Conservation (phyloP, 148 eudicot species). For the Persicaria tinctoria region DNA sequence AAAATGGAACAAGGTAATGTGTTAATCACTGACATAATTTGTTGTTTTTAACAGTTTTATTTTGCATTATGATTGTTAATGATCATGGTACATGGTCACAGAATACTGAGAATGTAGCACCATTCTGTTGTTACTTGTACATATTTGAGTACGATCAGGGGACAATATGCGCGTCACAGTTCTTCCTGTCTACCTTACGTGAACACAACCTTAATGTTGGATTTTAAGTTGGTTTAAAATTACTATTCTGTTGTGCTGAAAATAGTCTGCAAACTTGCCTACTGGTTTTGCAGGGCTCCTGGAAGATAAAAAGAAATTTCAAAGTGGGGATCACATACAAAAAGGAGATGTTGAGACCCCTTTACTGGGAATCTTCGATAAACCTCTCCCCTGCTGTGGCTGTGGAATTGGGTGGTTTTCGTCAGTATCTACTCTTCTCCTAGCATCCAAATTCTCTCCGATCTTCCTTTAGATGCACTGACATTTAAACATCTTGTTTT, state of each 20-base stretch:
- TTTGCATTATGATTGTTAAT: background rate
- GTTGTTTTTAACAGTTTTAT: background rate
- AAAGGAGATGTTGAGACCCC: conserved; percentile 28
- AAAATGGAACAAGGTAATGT: conserved; percentile 11
- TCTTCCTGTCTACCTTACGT: background rate
- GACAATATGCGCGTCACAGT: background rate
- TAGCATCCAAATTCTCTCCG: conserved; percentile 3
- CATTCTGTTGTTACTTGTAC: background rate
- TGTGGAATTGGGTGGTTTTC: conserved; percentile 70
- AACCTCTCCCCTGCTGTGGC: conserved; percentile 58
- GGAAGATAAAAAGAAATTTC: conserved; percentile 22
- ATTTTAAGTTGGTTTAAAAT: background rate
- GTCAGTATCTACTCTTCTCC: conserved; percentile 25
- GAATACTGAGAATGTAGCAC: background rate
- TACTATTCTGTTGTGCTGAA: background rate
- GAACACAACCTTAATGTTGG: background rate
- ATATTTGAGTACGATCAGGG: background rate
- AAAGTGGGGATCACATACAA: conserved; percentile 23
- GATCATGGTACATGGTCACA: background rate
- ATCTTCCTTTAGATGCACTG: background rate
- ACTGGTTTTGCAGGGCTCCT: conserved; percentile 15
- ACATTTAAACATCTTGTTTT: conserved; percentile 7
- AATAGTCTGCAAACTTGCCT: background rate
- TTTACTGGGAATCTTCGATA: conserved; percentile 45
- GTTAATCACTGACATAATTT: background rate